Conservation (phyloP, 2,329 filamentous ascomycete genomes). For the Colletotrichum noveboracense region DNA sequence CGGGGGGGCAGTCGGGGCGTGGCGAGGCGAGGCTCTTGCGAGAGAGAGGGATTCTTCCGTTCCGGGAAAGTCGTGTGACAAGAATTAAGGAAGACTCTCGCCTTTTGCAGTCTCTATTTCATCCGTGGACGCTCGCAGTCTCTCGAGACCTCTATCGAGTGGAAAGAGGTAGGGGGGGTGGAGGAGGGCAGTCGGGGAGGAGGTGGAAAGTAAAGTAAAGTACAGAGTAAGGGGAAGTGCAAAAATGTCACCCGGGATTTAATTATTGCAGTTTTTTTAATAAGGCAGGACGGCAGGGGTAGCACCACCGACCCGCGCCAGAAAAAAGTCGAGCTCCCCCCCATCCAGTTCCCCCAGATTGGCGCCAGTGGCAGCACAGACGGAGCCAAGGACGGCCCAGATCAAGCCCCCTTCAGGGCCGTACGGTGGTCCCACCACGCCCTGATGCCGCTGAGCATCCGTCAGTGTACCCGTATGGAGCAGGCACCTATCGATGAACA, state of each 20-base stretch:
- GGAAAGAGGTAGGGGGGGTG: neutral
- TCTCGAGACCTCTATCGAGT: slow-evolving; percentile 10
- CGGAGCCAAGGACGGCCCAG: slow-evolving; percentile 22
- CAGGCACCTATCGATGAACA: neutral
- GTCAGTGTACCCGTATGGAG: neutral
- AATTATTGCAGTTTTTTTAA: slow-evolving; percentile 23
- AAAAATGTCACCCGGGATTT: slow-evolving; percentile 23
- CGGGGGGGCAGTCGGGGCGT: neutral
- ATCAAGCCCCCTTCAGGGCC: slow-evolving; percentile 11
- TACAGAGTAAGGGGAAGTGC: slow-evolving; percentile 22
- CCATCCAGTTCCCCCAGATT: slow-evolving; percentile 21
- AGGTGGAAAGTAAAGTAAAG: slow-evolving; percentile 14
- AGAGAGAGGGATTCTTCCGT: neutral
- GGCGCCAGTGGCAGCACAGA: slow-evolving; percentile 22
- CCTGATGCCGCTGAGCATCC: neutral
- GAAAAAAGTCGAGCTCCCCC: slow-evolving; percentile 13
- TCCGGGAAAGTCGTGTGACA: neutral
- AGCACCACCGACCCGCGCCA: slow-evolving; percentile 11
- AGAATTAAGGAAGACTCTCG: neutral
- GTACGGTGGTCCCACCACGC: slow-evolving; percentile 12
- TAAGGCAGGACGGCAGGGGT: slow-evolving; percentile 22
- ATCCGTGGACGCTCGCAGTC: slow-evolving; percentile 15
- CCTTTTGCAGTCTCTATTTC: slow-evolving; percentile 3
- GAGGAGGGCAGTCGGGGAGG: neutral
- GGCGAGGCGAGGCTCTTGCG: neutral